Conservation (phyloP, 768 basidiomycete genomes). For the Boletus insuetus region DNA sequence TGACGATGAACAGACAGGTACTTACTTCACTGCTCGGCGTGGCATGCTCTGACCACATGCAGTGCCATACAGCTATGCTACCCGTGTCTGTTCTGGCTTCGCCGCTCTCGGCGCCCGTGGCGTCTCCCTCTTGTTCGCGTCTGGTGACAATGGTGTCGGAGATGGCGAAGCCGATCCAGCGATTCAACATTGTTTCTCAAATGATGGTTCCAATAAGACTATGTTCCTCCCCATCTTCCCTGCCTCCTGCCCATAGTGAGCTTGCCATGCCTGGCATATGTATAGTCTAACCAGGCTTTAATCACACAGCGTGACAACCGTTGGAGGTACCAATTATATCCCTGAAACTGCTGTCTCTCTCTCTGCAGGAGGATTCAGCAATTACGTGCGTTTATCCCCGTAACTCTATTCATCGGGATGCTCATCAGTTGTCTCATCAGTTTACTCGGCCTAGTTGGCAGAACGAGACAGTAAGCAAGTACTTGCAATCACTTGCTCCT, state of each 20-base stretch:
- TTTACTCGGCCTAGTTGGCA: slow-evolving; percentile 58
- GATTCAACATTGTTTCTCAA: slow-evolving; percentile 53
- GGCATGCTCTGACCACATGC: background rate
- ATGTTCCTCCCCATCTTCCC: slow-evolving; percentile 62
- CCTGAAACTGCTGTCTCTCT: slow-evolving; percentile 61
- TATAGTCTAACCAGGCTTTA: background rate
- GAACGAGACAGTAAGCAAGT: slow-evolving; percentile 40
- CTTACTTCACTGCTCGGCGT: background rate
- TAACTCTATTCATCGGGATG: background rate
- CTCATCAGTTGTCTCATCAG: slow-evolving; percentile 26
- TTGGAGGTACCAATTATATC: slow-evolving; percentile 60
- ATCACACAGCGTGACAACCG: slow-evolving; percentile 59
- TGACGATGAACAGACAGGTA: slow-evolving; percentile 70
- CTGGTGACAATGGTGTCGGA: slow-evolving; percentile 72
- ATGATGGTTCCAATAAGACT: slow-evolving; percentile 54
- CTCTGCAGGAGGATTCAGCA: slow-evolving; percentile 75
- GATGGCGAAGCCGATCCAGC: slow-evolving; percentile 55
- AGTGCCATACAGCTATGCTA: slow-evolving; percentile 58
- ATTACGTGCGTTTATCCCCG: slow-evolving; percentile 43
- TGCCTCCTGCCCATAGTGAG: slow-evolving; percentile 47
- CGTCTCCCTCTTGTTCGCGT: slow-evolving; percentile 61
- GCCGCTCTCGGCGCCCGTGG: slow-evolving; percentile 71
- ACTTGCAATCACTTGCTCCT: slow-evolving; percentile 43
- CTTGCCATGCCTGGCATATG: slow-evolving; percentile 30
- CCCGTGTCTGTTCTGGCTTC: slow-evolving; percentile 54